Base-by-base conservation (phyloP, 768 basidiomycete genomes). In the Strobilomyces echinocephalus region DNA sequence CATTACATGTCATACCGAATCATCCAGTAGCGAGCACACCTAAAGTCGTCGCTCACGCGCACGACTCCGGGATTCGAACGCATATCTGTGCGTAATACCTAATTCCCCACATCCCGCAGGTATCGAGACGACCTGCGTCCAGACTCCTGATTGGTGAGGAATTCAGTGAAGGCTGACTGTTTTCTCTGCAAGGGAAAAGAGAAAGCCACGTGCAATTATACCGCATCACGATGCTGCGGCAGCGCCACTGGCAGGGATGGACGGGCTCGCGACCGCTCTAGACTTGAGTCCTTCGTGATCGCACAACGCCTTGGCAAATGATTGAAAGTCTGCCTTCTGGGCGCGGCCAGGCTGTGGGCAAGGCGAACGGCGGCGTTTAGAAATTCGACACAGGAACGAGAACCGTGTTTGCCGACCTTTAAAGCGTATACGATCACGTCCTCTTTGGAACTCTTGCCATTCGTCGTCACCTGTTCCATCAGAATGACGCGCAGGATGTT, bases 371-470 rank as follows among this genome's bases (percentile, higher is more conserved):
- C 31, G 20, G 16, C 4, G 46, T 41, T 50, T 16, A 31, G 51
- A 46, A 34, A 45, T 40, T 43, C 33, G 7, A n/a, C 33, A 8
- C 44, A 31, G 45, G 10, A 55, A 47, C 15, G 39, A 43, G 47
- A 15, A 36, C 33, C 12, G 16, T 42, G 11, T 30, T 52, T 33
- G 8, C 72, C 3, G 47, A 84, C 85, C 80, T 83, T 86, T 43
- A 87, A 60, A 2, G 82, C 85, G 59, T 87, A 87, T 5, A 86
- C 67, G 11, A 82, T 79, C 11, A 85, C 58, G 50, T 83, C 79
- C 55, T 63, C 60, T 56, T 62, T 63, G 50, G 55, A 14, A 53
- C 55, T 36, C 48, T 65, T 38, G 34, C 59, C 58, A 26, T 68
- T 70, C 48, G 57, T 41, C 57, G 51, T 68, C 21, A 71, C 55